Base-by-base conservation (phyloP, 2,329 filamentous ascomycete species). In the Exophiala xenobiotica region DNA sequence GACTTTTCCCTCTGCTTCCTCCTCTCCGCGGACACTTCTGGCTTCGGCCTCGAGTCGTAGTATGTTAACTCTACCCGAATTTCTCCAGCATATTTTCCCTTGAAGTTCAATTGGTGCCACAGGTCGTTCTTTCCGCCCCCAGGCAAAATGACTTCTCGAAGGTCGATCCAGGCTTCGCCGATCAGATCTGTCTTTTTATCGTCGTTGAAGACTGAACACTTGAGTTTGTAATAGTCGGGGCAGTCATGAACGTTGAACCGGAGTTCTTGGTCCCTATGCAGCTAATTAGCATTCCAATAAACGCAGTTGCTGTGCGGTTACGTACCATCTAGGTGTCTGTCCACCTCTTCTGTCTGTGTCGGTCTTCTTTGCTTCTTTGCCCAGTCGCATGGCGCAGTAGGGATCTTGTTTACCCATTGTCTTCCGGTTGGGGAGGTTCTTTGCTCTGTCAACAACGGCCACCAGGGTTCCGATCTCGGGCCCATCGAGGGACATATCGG, bases 321-420 rank as follows among this genome's bases (percentile, higher is more conserved):
- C 83, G 68, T 81, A 96, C 93, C 93, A 99, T 80, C 82, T 86
- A 6, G 93, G 93, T 31, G 93, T 97, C 72, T 99, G 93, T 35
- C 93, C 93, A 58, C 93, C 93, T 66, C 93, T 81, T 63, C 92
- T 85, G 70, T 99, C 93, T 3, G 92, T 96, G 33, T 87, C 86
- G 2, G 93, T 99, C 78, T 96, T 96, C 76, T 95, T 95, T 41
- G 93, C 93, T 72, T 97, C 91, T 70, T 99, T 99, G 26, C 92
- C 93, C 39, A 99, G 74, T 47, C 93, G 80, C 24, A 90, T 91
- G 29, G 93, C 93, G 71, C 91, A 96, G 71, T 97, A 99, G 0
- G 93, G 92, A 68, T 97, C 91, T 74, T 99, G 93, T 74, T 99
- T 99, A 49, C 93, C 93, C 77, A 99, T 96, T 4, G 90, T 93